Evolutionary conservation across 495 filamentous ascomycete genomes (phyloP).

Genomic region (Penicillium flavigenum): DNA sequence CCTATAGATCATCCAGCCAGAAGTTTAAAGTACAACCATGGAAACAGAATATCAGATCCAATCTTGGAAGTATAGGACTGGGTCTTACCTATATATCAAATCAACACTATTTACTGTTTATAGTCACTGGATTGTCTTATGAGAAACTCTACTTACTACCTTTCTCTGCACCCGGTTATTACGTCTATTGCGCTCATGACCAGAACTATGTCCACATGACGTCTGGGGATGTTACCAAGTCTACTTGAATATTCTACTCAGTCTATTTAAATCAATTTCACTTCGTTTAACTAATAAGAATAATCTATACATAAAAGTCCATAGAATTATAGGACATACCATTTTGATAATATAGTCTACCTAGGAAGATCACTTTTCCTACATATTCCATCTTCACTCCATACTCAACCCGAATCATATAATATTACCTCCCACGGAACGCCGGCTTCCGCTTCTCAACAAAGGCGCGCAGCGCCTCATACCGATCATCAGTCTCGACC

Average conservation of each 20-base stretch:
- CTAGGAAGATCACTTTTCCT: neutral
- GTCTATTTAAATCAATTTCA: neutral
- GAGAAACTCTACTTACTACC: neutral
- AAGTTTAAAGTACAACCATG: neutral
- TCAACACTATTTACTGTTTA: neutral
- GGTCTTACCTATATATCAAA: neutral
- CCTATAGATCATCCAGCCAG: neutral
- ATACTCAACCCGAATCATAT: neutral
- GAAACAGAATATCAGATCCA: neutral
- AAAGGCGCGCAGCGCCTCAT: conserved; percentile 86
- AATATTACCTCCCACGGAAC: conserved; percentile 65
- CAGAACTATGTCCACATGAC: neutral
- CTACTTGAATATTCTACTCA: neutral
- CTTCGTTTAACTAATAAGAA: neutral
- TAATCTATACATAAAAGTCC: neutral
- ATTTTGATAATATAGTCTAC: neutral
- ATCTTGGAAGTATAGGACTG: no score
- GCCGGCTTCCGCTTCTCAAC: conserved; percentile 84
- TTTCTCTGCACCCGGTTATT: neutral
- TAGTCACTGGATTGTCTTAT: neutral
- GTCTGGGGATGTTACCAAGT: neutral
- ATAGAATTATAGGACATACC: neutral
- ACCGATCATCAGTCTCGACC: conserved; percentile 76
- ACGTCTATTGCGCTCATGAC: conserved; percentile 1
- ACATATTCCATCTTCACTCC: neutral